These are phyloP conservation scores for Arxiozyma telluris DNA, from an alignment of 1,139 yeast species.

Conservation along the genomic window DNA sequence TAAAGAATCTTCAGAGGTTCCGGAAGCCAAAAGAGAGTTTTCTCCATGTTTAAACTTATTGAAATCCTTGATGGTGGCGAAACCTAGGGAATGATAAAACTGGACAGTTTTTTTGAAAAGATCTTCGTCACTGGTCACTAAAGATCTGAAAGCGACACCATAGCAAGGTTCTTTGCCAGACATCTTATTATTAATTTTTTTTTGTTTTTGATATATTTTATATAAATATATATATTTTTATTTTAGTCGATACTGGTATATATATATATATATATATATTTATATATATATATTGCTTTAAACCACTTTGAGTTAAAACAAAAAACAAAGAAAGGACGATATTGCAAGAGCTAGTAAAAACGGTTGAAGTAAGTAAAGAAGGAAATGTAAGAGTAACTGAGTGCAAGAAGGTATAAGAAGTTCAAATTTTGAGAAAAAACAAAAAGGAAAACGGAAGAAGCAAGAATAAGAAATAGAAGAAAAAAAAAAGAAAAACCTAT, in stretches of 20 bases:
- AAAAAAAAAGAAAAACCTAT: no score
- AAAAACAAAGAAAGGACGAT: not conserved
- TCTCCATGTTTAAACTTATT: slow-evolving; percentile 32
- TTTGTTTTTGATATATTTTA: not conserved
- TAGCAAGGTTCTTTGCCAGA: slow-evolving; percentile 22
- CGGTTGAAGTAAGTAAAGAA: not conserved
- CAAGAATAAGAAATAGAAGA: no score
- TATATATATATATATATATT: no score
- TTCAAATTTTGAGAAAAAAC: no score
- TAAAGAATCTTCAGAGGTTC: slow-evolving; percentile 56
- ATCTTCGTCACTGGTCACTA: slow-evolving; percentile 46
- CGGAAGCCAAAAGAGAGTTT: slow-evolving; percentile 33
- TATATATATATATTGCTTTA: no score
- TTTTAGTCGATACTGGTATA: no score
- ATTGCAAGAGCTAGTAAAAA: no score
- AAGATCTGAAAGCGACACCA: slow-evolving; percentile 46
- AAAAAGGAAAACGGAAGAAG: not conserved
- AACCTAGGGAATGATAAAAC: slow-evolving; percentile 53
- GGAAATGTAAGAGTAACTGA: no score
- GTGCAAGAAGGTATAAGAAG: no score
- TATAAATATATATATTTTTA: no score
- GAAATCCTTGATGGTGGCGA: slow-evolving; percentile 48
- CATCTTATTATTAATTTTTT: not conserved
- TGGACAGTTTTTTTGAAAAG: slow-evolving; percentile 39
- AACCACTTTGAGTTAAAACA: no score